Evolutionary conservation across 2,329 filamentous ascomycete species (phyloP).

Genomic region (Alternaria angustiovoidea): DNA sequence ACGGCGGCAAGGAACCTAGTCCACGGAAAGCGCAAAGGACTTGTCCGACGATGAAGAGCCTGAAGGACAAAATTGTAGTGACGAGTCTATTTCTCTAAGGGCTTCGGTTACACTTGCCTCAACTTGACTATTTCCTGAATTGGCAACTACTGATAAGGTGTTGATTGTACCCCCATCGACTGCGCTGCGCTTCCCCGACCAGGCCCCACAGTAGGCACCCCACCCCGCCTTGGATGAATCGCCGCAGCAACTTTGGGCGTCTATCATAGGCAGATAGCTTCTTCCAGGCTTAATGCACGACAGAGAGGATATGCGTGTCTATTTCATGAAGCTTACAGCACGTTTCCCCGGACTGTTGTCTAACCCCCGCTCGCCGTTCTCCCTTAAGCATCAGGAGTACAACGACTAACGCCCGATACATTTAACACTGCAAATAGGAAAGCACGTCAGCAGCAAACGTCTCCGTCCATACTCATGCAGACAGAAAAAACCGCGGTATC

Average conservation of each 20-base stretch:
- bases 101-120: not conserved
- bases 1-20: not conserved
- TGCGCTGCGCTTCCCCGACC: not conserved
- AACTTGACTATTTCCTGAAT: not conserved
- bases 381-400: not conserved
- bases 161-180: not conserved
- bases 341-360: no score
- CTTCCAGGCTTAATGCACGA: not conserved
- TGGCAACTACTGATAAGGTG: not conserved
- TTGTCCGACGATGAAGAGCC: no score
- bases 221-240: not conserved
- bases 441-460: not conserved
- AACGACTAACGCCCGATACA: not conserved
- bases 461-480: fast-evolving
- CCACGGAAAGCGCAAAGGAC: no score
- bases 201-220: not conserved
- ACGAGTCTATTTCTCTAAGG: no score
- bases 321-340: not conserved
- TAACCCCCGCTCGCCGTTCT: not conserved
- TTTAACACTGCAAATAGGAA: not conserved
- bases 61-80: no score
- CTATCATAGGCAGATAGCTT: not conserved
- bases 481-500: not conserved
- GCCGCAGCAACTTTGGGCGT: not conserved
- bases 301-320: not conserved